phyloP scores from a whole-genome alignment of 208 protist species.

The Leishmania gerbilli region DNA sequence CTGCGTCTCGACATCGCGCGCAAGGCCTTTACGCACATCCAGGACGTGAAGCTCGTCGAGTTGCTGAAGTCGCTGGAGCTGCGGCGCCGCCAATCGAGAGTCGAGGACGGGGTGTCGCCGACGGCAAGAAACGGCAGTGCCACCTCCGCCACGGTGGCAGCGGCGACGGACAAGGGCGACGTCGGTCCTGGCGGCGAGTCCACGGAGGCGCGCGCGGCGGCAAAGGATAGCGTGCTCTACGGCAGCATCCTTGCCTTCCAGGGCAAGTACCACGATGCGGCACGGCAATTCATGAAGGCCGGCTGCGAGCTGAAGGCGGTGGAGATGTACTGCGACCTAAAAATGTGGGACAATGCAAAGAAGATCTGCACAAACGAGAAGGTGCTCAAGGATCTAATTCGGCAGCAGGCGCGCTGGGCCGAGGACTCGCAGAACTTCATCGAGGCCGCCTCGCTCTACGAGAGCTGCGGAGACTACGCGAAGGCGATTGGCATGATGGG shows the following conservation, averaged over 20 bases:
- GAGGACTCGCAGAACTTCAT: constrained; percentile 93
- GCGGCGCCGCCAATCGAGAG: constrained; percentile 42
- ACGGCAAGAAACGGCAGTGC: constrained; percentile 5
- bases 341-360: constrained; percentile 94
- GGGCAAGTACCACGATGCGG: constrained; percentile 93
- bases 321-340: constrained; percentile 96
- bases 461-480: constrained; percentile 81
- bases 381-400: constrained; percentile 90
- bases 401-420: constrained; percentile 90
- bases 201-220: neutral
- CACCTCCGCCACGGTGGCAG: neutral
- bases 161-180: neutral
- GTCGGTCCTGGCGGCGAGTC: constrained; percentile 13
- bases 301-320: constrained; percentile 80
- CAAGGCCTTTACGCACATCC: constrained; percentile 92
- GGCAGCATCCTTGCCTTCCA: constrained; percentile 94
- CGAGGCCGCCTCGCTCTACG: constrained; percentile 89
- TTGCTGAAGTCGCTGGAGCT: constrained; percentile 91
- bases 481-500: constrained; percentile 92
- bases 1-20: constrained; percentile 92
- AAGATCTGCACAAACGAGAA: constrained; percentile 89
- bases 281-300: constrained; percentile 85
- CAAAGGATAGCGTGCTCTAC: constrained; percentile 59
- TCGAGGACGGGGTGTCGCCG: neutral
- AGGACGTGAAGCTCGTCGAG: constrained; percentile 93